Percentiles rank a stretch among this genome's conserved stretches.
These are phyloP conservation scores for Backusella parvicylindrica DNA, from an alignment of 192 early-diverging fungal species.

Conservation along the genomic window DNA sequence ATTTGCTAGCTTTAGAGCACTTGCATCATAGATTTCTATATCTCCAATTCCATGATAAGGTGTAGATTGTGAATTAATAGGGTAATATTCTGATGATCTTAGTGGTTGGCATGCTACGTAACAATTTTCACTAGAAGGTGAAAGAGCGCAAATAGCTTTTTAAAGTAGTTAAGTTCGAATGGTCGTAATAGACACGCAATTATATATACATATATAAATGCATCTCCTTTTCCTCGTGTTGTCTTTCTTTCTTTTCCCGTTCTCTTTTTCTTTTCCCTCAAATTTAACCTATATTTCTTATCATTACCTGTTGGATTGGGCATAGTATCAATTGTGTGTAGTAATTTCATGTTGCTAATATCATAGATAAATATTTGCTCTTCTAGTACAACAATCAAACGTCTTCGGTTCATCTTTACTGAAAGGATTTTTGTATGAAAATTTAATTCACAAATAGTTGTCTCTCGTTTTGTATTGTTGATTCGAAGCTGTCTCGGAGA, in stretches of 20 bases:
- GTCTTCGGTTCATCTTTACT: constrained; percentile 92
- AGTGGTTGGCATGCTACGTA: constrained; percentile 90
- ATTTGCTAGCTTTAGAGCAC: constrained; percentile 81
- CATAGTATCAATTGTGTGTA: constrained; percentile 92
- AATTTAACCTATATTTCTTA: neutral
- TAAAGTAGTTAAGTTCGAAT: neutral
- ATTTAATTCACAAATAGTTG: constrained; percentile 94
- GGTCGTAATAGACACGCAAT: too few relatives aligned
- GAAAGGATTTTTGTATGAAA: constrained; percentile 89
- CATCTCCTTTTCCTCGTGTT: neutral
- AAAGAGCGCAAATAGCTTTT: constrained; percentile 82
- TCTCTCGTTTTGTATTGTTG: constrained; percentile 95
- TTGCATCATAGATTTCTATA: constrained; percentile 86
- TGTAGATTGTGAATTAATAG: constrained; percentile 36
- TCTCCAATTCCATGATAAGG: constrained; percentile 62
- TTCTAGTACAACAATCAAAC: constrained; percentile 91
- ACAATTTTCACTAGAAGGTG: constrained; percentile 90
- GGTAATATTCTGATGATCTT: constrained; percentile 49
- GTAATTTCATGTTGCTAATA: constrained; percentile 95
- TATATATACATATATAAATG: too few relatives aligned
- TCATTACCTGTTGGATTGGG: constrained; percentile 78
- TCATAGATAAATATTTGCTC: constrained; percentile 97
- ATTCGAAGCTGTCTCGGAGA: constrained; percentile 89
- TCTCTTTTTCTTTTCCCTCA: neutral
- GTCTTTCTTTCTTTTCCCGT: neutral